phyloP scores from a whole-genome alignment of 768 basidiomycete genomes.

The Tylopilus rubrobrunneus region DNA sequence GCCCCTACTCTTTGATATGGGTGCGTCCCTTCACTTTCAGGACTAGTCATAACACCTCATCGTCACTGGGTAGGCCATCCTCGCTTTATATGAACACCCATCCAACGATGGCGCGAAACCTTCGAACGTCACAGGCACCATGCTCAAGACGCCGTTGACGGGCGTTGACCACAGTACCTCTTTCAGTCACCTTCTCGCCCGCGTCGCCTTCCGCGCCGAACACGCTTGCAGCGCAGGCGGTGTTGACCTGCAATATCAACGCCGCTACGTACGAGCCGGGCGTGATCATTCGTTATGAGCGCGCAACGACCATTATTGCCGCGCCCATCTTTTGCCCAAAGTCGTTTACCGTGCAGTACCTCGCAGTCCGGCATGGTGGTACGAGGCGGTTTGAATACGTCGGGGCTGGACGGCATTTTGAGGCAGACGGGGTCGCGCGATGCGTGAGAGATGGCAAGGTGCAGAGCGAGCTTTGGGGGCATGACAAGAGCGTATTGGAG shows the following conservation, averaged over 20 bases:
- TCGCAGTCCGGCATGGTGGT: constrained; percentile 44
- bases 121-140: constrained; percentile 57
- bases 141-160: constrained; percentile 74
- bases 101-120: constrained; percentile 60
- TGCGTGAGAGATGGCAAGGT: too few species aligned
- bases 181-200: too few species aligned
- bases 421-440: constrained; percentile 85
- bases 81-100: too few species aligned
- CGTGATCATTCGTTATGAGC: too few species aligned
- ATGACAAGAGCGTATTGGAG: constrained; percentile 73
- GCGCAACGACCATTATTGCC: constrained; percentile 61
- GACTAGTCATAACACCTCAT: constrained; percentile 4
- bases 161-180: constrained; percentile 79
- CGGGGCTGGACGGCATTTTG: constrained; percentile 77
- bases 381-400: constrained; percentile 53
- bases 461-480: too few species aligned
- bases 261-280: too few species aligned
- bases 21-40: constrained; percentile 32
- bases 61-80: constrained; percentile 48
- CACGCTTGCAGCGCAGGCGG: too few species aligned
- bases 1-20: constrained; percentile 82
- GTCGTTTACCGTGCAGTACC: constrained; percentile 62
- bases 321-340: constrained; percentile 66
- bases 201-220: too few species aligned
- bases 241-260: too few species aligned